A percentile compares a stretch with the other conserved stretches of the same genome.
Evolutionary conservation across 179 eudicot genomes (phyloP).

Genomic region (Beta lomatogona): DNA sequence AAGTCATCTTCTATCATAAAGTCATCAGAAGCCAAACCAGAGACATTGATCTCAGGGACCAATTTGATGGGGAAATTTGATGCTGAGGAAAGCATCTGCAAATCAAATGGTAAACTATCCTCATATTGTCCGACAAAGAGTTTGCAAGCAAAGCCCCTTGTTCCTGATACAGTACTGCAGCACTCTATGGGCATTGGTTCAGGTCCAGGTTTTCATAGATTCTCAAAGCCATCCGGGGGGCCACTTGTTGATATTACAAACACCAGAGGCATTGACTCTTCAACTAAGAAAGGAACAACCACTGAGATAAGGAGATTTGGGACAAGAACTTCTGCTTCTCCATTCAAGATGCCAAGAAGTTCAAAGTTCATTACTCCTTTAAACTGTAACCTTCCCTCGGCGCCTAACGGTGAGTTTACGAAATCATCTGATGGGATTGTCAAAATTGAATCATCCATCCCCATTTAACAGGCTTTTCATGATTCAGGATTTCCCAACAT

Average conservation of each 20-base stretch:
- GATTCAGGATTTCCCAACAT: constrained; percentile 43
- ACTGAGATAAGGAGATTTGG: constrained; percentile 51
- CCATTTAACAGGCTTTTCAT: constrained; percentile 11
- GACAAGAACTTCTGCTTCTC: constrained; percentile 51
- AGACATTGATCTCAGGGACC: constrained; percentile 45
- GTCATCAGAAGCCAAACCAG: constrained; percentile 31
- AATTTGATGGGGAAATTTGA: constrained; percentile 64
- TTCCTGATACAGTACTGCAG: constrained; percentile 18
- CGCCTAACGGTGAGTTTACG: constrained; percentile 51
- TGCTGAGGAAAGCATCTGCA: constrained; percentile 46
- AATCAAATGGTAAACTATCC: constrained; percentile 29
- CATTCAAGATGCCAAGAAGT: constrained; percentile 86
- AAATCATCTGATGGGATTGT: constrained; percentile 11
- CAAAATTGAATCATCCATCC: constrained; percentile 3
- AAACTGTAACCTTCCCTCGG: constrained; percentile 32
- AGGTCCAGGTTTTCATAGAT: constrained; percentile 33
- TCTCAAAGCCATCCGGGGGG: constrained; percentile 37
- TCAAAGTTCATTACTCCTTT: constrained; percentile 70
- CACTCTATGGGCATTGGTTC: constrained; percentile 28
- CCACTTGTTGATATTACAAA: constrained; percentile 67
- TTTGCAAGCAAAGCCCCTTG: constrained; percentile 26
- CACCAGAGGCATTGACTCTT: constrained; percentile 25
- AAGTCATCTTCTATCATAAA: constrained; percentile 42
- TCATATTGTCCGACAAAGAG: constrained; percentile 29
- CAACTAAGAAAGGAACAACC: constrained; percentile 33